Evolutionary conservation across 139 green algal species (phyloP), one percentile per base, ranked within the genome.

Genomic region (Chlorella ohadii): DNA sequence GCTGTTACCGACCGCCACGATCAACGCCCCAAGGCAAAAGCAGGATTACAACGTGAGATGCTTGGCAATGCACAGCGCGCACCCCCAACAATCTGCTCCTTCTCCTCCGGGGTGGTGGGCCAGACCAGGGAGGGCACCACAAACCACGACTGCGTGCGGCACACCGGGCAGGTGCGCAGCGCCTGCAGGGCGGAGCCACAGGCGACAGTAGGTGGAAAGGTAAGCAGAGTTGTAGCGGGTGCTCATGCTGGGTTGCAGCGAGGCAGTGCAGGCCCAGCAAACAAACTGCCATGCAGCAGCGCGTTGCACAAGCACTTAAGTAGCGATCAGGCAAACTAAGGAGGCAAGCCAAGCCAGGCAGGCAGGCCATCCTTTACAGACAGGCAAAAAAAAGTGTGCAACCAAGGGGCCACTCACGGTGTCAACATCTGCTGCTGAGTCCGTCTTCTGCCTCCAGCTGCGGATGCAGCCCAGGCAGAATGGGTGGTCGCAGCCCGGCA

Each of bases 391-490:
- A n/a, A n/a, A n/a, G n/a, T n/a, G n/a, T n/a, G n/a, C n/a, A n/a
- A n/a, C n/a, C n/a, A 66, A 2, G 31, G 7, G 22, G 5, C 27
- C 4, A 28, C 88, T 77, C 72, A 94, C 91, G 72, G 85, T 89
- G 31, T 93, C 87, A 1, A 90, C 38, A 64, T 95, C 91, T 4
- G 81, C 86, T 5, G 55, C 86, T 27, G 73, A 72, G 44, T 88
- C 85, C 7, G 59, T 70, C 33, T 90, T 92, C 79, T 75, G 78
- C 4, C 95, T 85, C 95, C 95, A 98, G 83, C 44, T 86, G 59
- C 95, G 90, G 77, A 98, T 98, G 93, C 95, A 98, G 17, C 44
- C 17, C 34, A 98, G 86, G 89, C 95, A 98, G 83, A 98, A 98
- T 51, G 91, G 31, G 84, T 98, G 95, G 33, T 96, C 90, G 82